Percentiles rank a stretch among this genome's conserved stretches.
These are phyloP conservation scores for Neurospora hispaniola DNA, from an alignment of 495 filamentous ascomycete genomes.

Conservation along the genomic window DNA sequence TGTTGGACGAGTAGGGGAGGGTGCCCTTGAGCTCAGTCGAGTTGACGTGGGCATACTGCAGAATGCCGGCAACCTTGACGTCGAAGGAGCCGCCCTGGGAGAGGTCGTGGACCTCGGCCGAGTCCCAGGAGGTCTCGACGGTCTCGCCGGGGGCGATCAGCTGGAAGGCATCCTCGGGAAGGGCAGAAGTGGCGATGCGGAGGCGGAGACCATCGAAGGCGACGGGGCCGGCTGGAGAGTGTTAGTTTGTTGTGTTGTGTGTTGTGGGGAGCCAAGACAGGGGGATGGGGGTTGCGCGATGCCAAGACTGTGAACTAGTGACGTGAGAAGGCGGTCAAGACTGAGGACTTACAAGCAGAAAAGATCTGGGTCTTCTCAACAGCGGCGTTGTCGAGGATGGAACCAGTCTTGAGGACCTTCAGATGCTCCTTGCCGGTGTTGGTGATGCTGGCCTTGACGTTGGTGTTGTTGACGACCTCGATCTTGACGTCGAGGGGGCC, in stretches of 20 bases:
- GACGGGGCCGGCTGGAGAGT: conserved; percentile 33
- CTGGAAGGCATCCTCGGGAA: conserved; percentile 43
- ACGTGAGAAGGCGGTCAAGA: not conserved
- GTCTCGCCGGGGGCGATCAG: conserved; percentile 45
- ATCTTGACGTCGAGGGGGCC: conserved; percentile 42
- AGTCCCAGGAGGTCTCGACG: conserved; percentile 45
- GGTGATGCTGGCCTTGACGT: conserved; percentile 49
- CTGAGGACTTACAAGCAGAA: conserved; percentile 33
- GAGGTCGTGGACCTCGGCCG: conserved; percentile 47
- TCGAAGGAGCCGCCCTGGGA: conserved; percentile 37
- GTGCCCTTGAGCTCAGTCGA: conserved; percentile 36
- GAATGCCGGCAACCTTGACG: conserved; percentile 36
- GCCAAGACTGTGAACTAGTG: not conserved
- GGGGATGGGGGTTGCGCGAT: not conserved
- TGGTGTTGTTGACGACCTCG: conserved; percentile 41
- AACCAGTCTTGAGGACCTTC: conserved; percentile 51
- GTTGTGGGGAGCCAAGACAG: not conserved
- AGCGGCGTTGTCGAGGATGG: conserved; percentile 45
- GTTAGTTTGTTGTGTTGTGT: not conserved
- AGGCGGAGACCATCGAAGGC: conserved; percentile 48
- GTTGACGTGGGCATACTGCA: conserved; percentile 39
- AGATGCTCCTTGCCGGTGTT: conserved; percentile 46
- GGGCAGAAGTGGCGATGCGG: conserved; percentile 32
- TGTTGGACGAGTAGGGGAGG: conserved; percentile 37
- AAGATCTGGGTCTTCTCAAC: conserved; percentile 52